phyloP scores from a whole-genome alignment of 2,329 filamentous ascomycete species.

The Zelopaecilomyces penicillatus region DNA sequence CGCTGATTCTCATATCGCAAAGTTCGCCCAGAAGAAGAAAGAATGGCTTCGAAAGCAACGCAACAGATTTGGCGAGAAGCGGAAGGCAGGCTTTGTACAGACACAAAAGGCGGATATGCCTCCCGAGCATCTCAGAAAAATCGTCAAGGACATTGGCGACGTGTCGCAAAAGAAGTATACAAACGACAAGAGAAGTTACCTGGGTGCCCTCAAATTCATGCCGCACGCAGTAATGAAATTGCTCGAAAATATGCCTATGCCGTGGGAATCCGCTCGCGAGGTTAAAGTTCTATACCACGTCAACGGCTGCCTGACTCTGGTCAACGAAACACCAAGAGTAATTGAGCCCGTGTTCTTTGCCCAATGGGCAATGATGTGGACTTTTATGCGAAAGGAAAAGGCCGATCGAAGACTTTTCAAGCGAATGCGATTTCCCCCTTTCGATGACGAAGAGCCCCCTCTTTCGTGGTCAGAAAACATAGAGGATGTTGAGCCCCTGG shows the following conservation, averaged over 20 bases:
- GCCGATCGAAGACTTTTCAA: slow-evolving; percentile 94
- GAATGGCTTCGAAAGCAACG: slow-evolving; percentile 92
- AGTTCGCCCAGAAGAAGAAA: slow-evolving; percentile 98
- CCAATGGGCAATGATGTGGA: slow-evolving; percentile 99
- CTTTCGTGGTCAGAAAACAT: slow-evolving; percentile 98
- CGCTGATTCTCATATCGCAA: slow-evolving; percentile 75
- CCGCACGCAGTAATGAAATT: slow-evolving; percentile 95
- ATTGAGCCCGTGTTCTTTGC: slow-evolving; percentile 97
- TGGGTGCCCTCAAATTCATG: slow-evolving; percentile 98
- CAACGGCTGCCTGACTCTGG: slow-evolving; percentile 91
- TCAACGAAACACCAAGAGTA: slow-evolving; percentile 93
- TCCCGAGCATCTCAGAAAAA: slow-evolving; percentile 95
- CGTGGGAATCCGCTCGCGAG: slow-evolving; percentile 92
- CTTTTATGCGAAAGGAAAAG: slow-evolving; percentile 96
- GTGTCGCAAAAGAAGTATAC: slow-evolving; percentile 99
- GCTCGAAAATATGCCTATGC: slow-evolving; percentile 99
- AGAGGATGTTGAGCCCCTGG: slow-evolving; percentile 92
- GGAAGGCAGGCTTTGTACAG: slow-evolving; percentile 92
- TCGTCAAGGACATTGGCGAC: slow-evolving; percentile 96
- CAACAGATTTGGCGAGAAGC: slow-evolving; percentile 92
- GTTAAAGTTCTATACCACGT: slow-evolving; percentile 98
- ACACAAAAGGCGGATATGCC: slow-evolving; percentile 99
- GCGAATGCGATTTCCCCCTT: slow-evolving; percentile 96
- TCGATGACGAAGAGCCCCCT: slow-evolving; percentile 96
- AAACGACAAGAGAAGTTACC: slow-evolving; percentile 94